A percentile compares a stretch with the other conserved stretches of the same genome.
phyloP scores from a whole-genome alignment of 2,329 filamentous ascomycete species.

The Aspergillus calidoustus region DNA sequence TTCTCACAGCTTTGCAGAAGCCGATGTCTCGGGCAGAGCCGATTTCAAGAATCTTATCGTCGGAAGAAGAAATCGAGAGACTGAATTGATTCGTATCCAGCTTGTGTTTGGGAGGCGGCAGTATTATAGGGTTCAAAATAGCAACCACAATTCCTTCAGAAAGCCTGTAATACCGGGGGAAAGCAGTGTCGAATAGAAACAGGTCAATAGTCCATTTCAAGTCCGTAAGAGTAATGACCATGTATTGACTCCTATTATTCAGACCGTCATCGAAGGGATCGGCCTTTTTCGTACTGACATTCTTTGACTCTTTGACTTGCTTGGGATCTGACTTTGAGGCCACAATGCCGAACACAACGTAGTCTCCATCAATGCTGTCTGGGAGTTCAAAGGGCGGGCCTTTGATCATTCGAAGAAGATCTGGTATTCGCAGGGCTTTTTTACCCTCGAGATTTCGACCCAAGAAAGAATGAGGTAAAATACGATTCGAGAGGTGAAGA shows the following conservation, averaged over 20 bases:
- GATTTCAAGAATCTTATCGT: constrained; percentile 88
- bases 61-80: constrained; percentile 80
- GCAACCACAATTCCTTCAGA: constrained; percentile 88
- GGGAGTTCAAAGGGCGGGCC: constrained; percentile 78
- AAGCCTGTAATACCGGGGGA: constrained; percentile 93
- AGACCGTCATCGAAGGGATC: constrained; percentile 59
- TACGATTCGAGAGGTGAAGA: constrained; percentile 79
- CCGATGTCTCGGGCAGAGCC: constrained; percentile 83
- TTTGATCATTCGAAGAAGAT: constrained; percentile 80
- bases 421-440: constrained; percentile 76
- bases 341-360: constrained; percentile 86
- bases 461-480: constrained; percentile 79
- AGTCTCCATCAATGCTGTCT: constrained; percentile 81
- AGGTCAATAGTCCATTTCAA: constrained; percentile 89
- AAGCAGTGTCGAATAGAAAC: constrained; percentile 88
- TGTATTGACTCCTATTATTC: constrained; percentile 75
- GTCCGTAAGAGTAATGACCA: constrained; percentile 87
- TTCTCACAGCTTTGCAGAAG: constrained; percentile 83
- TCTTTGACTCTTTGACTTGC: constrained; percentile 55
- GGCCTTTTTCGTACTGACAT: constrained; percentile 44
- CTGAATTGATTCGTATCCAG: constrained; percentile 83
- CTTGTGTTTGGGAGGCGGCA: constrained; percentile 79
- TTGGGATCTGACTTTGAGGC: constrained; percentile 86
- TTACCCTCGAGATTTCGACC: constrained; percentile 78
- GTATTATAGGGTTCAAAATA: constrained; percentile 86